Conservation (phyloP, 2,329 filamentous ascomycete genomes). For the Ascochyta fabae region DNA sequence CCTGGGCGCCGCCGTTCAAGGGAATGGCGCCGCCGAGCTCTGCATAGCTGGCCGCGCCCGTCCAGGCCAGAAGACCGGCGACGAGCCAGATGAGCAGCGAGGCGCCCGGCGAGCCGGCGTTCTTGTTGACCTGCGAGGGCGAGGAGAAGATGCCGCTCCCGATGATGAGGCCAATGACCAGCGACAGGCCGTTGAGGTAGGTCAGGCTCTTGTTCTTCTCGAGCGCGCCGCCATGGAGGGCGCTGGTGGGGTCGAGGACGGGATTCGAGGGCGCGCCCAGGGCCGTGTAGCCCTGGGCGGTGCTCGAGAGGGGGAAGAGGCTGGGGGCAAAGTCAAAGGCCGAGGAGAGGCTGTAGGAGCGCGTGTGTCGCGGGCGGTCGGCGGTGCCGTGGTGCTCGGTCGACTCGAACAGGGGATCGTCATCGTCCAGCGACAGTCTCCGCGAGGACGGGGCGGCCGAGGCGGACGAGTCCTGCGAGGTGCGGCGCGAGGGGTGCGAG, state of each 20-base stretch:
- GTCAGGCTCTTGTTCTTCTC: conserved; percentile 97
- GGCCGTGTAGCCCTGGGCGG: conserved; percentile 78
- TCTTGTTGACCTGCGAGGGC: conserved; percentile 88
- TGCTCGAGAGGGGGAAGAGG: conserved; percentile 89
- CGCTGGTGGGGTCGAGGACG: conserved; percentile 60
- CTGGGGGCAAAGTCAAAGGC: conserved; percentile 96
- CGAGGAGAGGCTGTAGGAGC: conserved; percentile 88
- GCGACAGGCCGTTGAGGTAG: conserved; percentile 88
- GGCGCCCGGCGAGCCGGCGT: conserved; percentile 89
- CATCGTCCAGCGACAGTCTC: conserved; percentile 83
- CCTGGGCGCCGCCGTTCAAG: conserved; percentile 90
- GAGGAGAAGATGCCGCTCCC: conserved; percentile 96
- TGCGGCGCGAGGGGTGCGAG: conserved; percentile 68
- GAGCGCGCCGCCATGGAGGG: conserved; percentile 75
- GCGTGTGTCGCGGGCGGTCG: conserved; percentile 56
- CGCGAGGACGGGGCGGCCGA: conserved; percentile 94
- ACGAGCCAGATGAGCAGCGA: conserved; percentile 90
- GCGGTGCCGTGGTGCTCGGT: conserved; percentile 56
- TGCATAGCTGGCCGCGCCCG: conserved; percentile 91
- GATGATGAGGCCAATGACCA: conserved; percentile 93
- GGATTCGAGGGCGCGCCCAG: conserved; percentile 75
- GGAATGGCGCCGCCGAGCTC: conserved; percentile 96
- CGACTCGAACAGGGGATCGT: conserved; percentile 72
- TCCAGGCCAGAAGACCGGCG: conserved; percentile 94
- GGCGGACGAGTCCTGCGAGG: conserved; percentile 74